Conservation (phyloP, 441 rosid genomes). For the Pelargonium australe region DNA sequence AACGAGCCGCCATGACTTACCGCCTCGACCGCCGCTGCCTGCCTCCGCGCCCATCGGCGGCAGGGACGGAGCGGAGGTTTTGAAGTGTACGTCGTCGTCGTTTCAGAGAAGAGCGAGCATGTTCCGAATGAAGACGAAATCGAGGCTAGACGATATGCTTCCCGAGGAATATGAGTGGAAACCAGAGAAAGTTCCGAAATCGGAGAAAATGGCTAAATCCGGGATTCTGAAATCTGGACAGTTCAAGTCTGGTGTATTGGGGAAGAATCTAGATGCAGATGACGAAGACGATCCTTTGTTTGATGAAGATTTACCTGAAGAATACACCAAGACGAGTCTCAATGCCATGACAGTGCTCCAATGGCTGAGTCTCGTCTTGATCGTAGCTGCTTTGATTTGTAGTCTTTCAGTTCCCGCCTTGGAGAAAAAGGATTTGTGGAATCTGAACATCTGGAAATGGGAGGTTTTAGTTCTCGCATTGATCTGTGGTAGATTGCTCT, state of each 20-base stretch:
- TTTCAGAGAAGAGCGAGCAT: not conserved
- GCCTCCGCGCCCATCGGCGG: too few species aligned
- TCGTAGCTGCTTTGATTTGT: slow-evolving; percentile 29
- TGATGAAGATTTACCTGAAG: slow-evolving; percentile 24
- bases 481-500: slow-evolving; percentile 45
- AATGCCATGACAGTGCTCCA: slow-evolving; percentile 4
- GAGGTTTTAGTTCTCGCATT: slow-evolving; percentile 45
- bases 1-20: not conserved
- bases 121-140: not conserved
- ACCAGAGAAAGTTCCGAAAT: not conserved
- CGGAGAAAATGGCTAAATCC: not conserved
- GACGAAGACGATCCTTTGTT: slow-evolving; percentile 18
- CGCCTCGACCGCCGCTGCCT: not conserved
- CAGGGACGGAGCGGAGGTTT: not conserved
- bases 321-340: slow-evolving; percentile 16
- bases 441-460: slow-evolving; percentile 60
- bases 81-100: not conserved
- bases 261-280: not conserved
- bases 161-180: not conserved
- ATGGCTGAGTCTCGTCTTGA: slow-evolving; percentile 7
- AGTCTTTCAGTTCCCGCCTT: slow-evolving; percentile 32
- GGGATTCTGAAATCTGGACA: not conserved
- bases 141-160: not conserved
- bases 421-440: slow-evolving; percentile 33
- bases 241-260: not conserved